These are phyloP conservation scores for Lagenidium giganteum DNA, from an alignment of 352 stramenopile species.

Conservation along the genomic window DNA sequence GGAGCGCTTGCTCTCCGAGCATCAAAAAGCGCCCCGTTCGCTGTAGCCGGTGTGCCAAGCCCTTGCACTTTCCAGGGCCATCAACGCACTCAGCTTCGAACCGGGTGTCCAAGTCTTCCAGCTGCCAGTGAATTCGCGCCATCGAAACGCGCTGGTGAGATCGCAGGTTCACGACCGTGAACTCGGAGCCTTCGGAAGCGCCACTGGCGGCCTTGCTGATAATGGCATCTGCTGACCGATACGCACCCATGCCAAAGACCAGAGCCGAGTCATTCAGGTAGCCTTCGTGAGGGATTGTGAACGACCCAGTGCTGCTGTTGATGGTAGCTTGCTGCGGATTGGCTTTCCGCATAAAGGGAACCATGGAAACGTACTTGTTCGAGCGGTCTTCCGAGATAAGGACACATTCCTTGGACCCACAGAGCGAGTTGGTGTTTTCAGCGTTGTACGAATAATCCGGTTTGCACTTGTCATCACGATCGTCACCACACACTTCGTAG, in stretches of 20 bases:
- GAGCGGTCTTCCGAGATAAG: too few relatives aligned
- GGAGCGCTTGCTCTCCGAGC: constrained; percentile 24
- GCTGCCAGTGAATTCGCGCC: constrained; percentile 28
- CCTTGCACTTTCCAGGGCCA: constrained; percentile 23
- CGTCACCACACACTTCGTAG: too few relatives aligned
- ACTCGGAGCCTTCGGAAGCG: too few relatives aligned
- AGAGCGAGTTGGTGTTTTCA: constrained; percentile 25
- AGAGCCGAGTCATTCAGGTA: too few relatives aligned
- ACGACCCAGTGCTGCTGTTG: too few relatives aligned
- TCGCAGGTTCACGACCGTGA: too few relatives aligned
- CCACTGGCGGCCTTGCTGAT: constrained; percentile 5
- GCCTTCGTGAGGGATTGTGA: too few relatives aligned
- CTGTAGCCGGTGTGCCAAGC: constrained; percentile 33
- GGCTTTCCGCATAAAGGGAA: too few relatives aligned
- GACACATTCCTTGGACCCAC: constrained; percentile 26
- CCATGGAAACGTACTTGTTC: too few relatives aligned
- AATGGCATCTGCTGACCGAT: constrained; percentile 26
- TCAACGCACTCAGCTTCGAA: constrained; percentile 36
- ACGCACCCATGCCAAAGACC: constrained; percentile 38
- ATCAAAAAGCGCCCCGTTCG: constrained; percentile 38
- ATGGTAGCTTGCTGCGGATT: too few relatives aligned
- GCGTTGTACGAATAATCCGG: too few relatives aligned
- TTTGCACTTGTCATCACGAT: too few relatives aligned
- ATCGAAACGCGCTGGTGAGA: constrained; percentile 41
- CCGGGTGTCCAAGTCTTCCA: constrained; percentile 16